phyloP scores from a whole-genome alignment of 306 rosid species.

The Ammopiptanthus mongolicus region DNA sequence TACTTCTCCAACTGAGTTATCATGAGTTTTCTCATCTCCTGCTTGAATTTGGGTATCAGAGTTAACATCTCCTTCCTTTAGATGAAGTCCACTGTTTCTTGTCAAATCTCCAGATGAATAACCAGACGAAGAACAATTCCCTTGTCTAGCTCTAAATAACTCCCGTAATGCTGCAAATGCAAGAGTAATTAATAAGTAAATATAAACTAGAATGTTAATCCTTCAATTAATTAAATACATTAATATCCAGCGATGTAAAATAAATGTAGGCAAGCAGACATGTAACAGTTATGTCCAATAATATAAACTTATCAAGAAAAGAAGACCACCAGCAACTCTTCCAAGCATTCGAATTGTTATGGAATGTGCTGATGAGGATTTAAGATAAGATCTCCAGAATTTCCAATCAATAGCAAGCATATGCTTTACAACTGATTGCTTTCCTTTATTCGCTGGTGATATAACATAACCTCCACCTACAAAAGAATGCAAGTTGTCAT shows the following conservation, averaged over 20 bases:
- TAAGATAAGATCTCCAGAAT: slow-evolving; percentile 77
- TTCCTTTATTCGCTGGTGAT: slow-evolving; percentile 75
- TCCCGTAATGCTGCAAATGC: slow-evolving; percentile 72
- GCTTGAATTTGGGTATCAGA: slow-evolving; percentile 34
- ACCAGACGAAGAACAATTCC: slow-evolving; percentile 45
- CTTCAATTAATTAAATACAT: neutral
- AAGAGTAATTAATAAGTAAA: slow-evolving; percentile 18
- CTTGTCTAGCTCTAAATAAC: slow-evolving; percentile 55
- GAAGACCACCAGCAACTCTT: slow-evolving; percentile 74
- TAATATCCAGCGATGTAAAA: slow-evolving; percentile 5
- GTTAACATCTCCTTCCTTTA: slow-evolving; percentile 38
- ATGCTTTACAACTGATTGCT: slow-evolving; percentile 85
- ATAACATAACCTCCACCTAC: slow-evolving; percentile 94
- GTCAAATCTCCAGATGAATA: slow-evolving; percentile 50
- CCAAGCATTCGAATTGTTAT: slow-evolving; percentile 87
- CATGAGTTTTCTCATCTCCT: slow-evolving; percentile 32
- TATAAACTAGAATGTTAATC: slow-evolving; percentile 7
- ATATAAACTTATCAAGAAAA: slow-evolving; percentile 9
- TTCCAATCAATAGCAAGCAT: slow-evolving; percentile 99
- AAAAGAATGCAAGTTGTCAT: slow-evolving; percentile 27
- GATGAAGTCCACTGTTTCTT: slow-evolving; percentile 30
- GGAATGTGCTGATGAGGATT: slow-evolving; percentile 71
- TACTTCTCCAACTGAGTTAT: slow-evolving; percentile 30
- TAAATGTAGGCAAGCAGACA: neutral
- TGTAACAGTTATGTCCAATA: neutral